Evolutionary conservation across 148 eudicot species (phyloP), one percentile per base, ranked within the genome.

Genomic region (Chenopodium formosanum): DNA sequence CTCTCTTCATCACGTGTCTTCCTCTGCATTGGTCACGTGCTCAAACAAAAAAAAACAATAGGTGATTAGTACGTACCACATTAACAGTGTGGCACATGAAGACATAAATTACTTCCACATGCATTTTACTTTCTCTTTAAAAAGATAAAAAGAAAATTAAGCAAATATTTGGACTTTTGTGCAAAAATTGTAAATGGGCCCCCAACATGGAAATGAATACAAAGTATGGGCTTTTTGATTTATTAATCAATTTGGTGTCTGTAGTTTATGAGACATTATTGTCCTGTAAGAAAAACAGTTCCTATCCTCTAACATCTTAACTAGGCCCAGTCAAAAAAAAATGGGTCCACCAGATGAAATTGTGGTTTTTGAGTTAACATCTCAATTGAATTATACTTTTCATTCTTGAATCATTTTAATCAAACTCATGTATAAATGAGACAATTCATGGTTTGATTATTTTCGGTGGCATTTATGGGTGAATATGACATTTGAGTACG

Each of bases 1-100:
- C 62, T 65, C 68, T 65, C 22, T 22, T 4, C 9, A 34, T 84
- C 84, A 84, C 82, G 84, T 84, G 86, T 56, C 84, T 56, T 46
- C 17, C 53, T 66, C 82, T 84, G 84, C 53, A 14, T 2, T 40
- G 12, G 65, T 84, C 86, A 7, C 37, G 25, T 29, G 47, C 20
- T 56, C 20, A 56, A 14, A 37, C 4, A 56, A 56, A 56, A 56
- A 56, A 22, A 3, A 56, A 56, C 62, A 56, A 56, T 4, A 56
- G 62, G 62, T 56, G 62, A 56, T 17, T 17, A 56, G 62, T 37
- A 14, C 62, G 16, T 56, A 53, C 25, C 7, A 20, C 62, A 56
- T 62, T 8, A 5, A 1, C 66, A 62, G 66, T 62, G 74, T 23
- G 25, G 67, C 75, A 81, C 83, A 81, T 81, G 79, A 81, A 47